Evolutionary conservation across 140 eudicot species (phyloP), one percentile per base, ranked within the genome.

Genomic region (Flaveria floridana): DNA sequence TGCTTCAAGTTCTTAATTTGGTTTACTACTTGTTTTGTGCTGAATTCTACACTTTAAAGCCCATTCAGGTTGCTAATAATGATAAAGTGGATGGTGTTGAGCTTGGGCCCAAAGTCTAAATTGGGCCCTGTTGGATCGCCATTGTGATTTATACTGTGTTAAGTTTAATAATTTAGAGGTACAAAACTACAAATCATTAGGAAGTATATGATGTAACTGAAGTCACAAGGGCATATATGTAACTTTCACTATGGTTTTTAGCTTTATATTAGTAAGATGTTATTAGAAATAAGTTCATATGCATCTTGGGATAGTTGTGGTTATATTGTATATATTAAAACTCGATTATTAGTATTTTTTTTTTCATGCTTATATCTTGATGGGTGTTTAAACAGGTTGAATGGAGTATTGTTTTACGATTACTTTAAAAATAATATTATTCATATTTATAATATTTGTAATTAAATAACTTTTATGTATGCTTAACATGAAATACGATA

Each of bases 1-100:
- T 83, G 80, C 68, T 93, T 74, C 99, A 93, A 83, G 77, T 82
- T 47, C 42, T 82, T 12, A 93, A 93, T 53, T 70, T 93, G 53
- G 58, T 81, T 12, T 93, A 93, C 72, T 90, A 90, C 73, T 65
- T 93, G 63, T 11, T 88, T 41, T 93, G 98, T 83, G 97, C 98
- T 2, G 88, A 88, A 65, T 80, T 84, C 58, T 93, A 90, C 74
- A 93, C 98, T n/a, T 82, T 86, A 19, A 93, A 92, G 87, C 98
- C 98, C 15, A 10, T 92, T 71, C 81, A 87, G 64, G 80, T 85
- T 12, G 84, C 72, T 66, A 51, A 34, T 73, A 65, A 73, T 18
- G 78, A 2, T 16, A 77, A 73, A 63, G 86, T 65, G 62, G 84
- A 87, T 53, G 89, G 80, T 39, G 78, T 85, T 62, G 96, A 87